Conservation (phyloP, 352 stramenopile species). For the Phytophthora ramorum region DNA sequence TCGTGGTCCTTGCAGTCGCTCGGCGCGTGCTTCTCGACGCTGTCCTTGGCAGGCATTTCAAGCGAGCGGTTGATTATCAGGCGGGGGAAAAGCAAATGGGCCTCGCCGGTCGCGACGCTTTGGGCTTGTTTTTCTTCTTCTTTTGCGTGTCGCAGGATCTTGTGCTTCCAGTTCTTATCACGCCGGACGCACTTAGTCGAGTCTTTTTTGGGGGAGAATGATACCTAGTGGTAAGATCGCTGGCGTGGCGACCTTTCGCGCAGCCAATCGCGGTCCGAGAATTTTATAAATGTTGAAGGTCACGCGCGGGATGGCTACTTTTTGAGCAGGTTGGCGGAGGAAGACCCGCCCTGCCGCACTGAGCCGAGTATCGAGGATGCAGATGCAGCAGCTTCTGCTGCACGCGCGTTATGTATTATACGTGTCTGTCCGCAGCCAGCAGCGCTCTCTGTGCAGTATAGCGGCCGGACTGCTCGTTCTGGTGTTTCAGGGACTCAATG, state of each 20-base stretch:
- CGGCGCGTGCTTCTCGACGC: constrained; percentile 27
- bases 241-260: constrained; percentile 25
- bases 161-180: constrained; percentile 21
- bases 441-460: not conserved
- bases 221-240: constrained; percentile 16
- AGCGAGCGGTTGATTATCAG: not conserved
- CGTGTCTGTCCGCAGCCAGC: not conserved
- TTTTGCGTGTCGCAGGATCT: constrained; percentile 30
- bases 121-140: constrained; percentile 29
- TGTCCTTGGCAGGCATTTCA: constrained; percentile 43
- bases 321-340: not conserved
- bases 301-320: not conserved
- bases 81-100: constrained; percentile 24
- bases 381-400: not conserved
- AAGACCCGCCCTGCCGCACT: no score
- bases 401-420: not conserved
- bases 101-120: constrained; percentile 31
- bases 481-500: not conserved
- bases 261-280: constrained; percentile 12
- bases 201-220: constrained; percentile 2
- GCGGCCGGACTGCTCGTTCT: not conserved
- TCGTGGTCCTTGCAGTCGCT: constrained; percentile 39
- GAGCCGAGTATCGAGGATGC: not conserved
- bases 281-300: not conserved
- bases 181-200: not conserved